Conservation (phyloP, 768 basidiomycete genomes). For the Lyophyllum atratum region DNA sequence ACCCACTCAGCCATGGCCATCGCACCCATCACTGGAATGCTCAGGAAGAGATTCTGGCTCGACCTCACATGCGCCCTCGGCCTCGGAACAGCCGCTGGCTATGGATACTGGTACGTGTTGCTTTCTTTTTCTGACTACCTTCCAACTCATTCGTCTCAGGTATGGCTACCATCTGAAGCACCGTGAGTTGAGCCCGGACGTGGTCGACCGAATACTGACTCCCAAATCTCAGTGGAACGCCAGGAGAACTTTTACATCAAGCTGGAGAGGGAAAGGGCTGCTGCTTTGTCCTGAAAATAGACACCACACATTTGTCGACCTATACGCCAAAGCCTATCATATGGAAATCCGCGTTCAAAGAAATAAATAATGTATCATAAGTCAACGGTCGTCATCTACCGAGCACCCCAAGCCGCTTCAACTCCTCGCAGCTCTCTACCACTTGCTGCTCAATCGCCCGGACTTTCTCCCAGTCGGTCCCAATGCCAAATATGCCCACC, state of each 20-base stretch:
- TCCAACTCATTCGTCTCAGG: slow-evolving; percentile 49
- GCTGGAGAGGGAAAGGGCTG: slow-evolving; percentile 65
- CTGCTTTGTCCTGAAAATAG: slow-evolving; percentile 20
- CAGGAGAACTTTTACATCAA: slow-evolving; percentile 88
- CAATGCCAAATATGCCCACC: slow-evolving; percentile 87
- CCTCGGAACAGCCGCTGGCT: slow-evolving; percentile 73
- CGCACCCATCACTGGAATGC: slow-evolving; percentile 90
- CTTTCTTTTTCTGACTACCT: slow-evolving; percentile 10
- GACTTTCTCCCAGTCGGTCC: slow-evolving; percentile 92
- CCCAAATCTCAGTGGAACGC: slow-evolving; percentile 57
- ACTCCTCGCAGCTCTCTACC: slow-evolving; percentile 76
- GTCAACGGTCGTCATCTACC: slow-evolving; percentile 30
- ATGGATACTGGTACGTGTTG: slow-evolving; percentile 77
- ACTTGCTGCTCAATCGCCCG: slow-evolving; percentile 68
- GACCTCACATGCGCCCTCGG: slow-evolving; percentile 77
- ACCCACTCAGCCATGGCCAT: slow-evolving; percentile 61
- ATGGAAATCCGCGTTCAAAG: slow-evolving; percentile 10
- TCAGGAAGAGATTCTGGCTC: slow-evolving; percentile 91
- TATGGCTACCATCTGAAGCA: slow-evolving; percentile 78
- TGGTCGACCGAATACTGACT: not conserved
- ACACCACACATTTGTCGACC: not conserved
- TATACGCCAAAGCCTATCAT: slow-evolving; percentile 8
- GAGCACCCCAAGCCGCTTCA: slow-evolving; percentile 63
- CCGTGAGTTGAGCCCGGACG: slow-evolving; percentile 51
- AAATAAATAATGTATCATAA: slow-evolving; percentile 23